These are phyloP conservation scores for Dendrobium chrysotoxum DNA, from an alignment of 106 monocot species.

Conservation along the genomic window DNA sequence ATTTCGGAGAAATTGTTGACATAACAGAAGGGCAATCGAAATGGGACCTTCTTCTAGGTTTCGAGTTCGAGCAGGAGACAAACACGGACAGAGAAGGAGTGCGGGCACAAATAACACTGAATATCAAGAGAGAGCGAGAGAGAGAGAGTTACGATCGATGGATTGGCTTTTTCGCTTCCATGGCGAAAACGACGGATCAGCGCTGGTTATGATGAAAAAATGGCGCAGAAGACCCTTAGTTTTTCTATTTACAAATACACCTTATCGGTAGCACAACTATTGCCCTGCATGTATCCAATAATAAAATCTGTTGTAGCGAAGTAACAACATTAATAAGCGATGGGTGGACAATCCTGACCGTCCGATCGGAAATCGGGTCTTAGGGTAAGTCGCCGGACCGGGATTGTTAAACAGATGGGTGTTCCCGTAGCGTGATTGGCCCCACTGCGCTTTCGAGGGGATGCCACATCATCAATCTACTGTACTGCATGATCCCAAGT, in stretches of 20 bases:
- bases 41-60: background rate
- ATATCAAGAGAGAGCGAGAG: slow-evolving; percentile 2
- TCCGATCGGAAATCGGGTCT: too few species aligned
- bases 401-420: too few species aligned
- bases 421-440: too few species aligned
- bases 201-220: background rate
- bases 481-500: too few species aligned
- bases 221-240: background rate
- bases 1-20: background rate
- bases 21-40: background rate
- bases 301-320: too few species aligned
- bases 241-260: background rate
- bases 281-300: too few species aligned
- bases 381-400: too few species aligned
- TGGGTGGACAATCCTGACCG: too few species aligned
- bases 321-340: too few species aligned
- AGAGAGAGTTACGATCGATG: slow-evolving; percentile 1
- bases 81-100: background rate
- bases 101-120: background rate
- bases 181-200: slow-evolving; percentile 19
- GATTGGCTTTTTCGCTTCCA: background rate
- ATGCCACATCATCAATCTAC: too few species aligned
- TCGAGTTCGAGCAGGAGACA: background rate
- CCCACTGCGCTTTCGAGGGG: too few species aligned
- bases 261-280: too few species aligned